These are phyloP conservation scores for Moniliella sp. DNA, from an alignment of 1,284 basidiomycete genomes.

Conservation along the genomic window DNA sequence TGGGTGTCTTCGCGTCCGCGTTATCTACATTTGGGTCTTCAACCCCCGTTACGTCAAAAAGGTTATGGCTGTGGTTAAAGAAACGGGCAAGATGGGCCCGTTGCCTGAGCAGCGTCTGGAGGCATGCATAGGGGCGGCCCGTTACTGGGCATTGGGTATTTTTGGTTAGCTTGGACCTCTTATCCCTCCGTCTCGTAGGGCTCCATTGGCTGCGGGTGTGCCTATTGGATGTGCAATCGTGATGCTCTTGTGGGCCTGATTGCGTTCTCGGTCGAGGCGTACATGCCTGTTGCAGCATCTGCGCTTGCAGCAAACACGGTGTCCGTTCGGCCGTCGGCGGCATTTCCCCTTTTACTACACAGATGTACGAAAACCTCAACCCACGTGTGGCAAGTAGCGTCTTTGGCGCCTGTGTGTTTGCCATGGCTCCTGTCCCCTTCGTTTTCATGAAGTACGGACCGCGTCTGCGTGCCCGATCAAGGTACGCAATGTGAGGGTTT, in stretches of 20 bases:
- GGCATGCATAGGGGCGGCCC: conserved; percentile 24
- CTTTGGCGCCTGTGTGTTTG: conserved; percentile 47
- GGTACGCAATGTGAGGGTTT: too few species aligned
- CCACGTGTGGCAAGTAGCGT: conserved; percentile 54
- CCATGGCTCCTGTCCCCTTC: conserved; percentile 50
- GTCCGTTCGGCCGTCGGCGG: conserved; percentile 44
- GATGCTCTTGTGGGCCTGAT: conserved; percentile 42
- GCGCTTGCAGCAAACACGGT: conserved; percentile 49
- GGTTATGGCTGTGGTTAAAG: too few species aligned
- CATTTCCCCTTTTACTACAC: conserved; percentile 38
- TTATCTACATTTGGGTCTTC: conserved; percentile 11
- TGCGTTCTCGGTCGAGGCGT: conserved; percentile 35
- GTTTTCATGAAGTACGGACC: too few species aligned
- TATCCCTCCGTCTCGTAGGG: conserved; percentile 33
- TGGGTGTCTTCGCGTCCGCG: conserved; percentile 15
- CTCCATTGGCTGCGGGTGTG: conserved; percentile 37
- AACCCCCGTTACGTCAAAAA: conserved; percentile 15
- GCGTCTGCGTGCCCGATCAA: too few species aligned
- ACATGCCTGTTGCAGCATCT: conserved; percentile 38
- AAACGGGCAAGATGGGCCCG: conserved; percentile 14
- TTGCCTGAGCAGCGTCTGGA: conserved; percentile 24
- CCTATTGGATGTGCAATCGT: conserved; percentile 36
- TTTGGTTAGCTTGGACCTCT: conserved; percentile 23
- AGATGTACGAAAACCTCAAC: conserved; percentile 42
- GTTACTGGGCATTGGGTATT: conserved; percentile 34